Conservation (phyloP, 1,284 basidiomycete species). For the Malassezia furfur region DNA sequence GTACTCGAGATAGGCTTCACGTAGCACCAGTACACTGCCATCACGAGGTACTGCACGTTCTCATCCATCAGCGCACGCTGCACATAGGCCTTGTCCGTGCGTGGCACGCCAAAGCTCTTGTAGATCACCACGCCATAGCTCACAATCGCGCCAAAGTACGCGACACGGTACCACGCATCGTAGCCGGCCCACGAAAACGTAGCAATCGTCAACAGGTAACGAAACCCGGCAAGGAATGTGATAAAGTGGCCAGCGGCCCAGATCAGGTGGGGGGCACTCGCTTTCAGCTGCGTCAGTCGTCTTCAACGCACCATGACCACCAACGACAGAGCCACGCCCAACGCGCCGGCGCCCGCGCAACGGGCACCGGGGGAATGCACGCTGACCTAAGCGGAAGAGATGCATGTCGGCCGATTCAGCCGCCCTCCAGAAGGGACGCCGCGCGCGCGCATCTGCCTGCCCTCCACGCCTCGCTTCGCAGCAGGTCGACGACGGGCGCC, state of each 20-base stretch:
- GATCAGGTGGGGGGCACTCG: constrained; percentile 41
- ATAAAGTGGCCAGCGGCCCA: constrained; percentile 48
- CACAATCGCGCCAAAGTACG: constrained; percentile 46
- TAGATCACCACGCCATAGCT: constrained; percentile 49
- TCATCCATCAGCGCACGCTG: constrained; percentile 48
- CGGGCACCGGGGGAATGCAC: neutral
- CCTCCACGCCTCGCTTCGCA: too few relatives aligned
- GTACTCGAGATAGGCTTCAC: constrained; percentile 44
- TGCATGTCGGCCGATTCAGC: neutral
- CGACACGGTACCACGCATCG: constrained; percentile 38
- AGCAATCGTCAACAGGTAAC: constrained; percentile 35
- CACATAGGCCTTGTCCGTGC: constrained; percentile 43
- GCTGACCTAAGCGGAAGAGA: neutral
- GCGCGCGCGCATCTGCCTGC: neutral
- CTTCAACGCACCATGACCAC: constrained; percentile 2
- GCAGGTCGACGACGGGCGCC: too few relatives aligned
- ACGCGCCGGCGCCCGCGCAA: neutral
- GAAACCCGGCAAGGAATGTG: constrained; percentile 42
- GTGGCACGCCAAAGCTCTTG: constrained; percentile 46
- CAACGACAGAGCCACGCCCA: neutral
- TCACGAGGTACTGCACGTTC: constrained; percentile 47
- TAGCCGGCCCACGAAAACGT: constrained; percentile 27
- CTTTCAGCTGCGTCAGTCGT: constrained; percentile 14
- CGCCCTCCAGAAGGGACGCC: neutral
- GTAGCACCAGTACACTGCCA: constrained; percentile 48